phyloP scores from a whole-genome alignment of 441 rosid genomes.

The Lepidium campestre region DNA sequence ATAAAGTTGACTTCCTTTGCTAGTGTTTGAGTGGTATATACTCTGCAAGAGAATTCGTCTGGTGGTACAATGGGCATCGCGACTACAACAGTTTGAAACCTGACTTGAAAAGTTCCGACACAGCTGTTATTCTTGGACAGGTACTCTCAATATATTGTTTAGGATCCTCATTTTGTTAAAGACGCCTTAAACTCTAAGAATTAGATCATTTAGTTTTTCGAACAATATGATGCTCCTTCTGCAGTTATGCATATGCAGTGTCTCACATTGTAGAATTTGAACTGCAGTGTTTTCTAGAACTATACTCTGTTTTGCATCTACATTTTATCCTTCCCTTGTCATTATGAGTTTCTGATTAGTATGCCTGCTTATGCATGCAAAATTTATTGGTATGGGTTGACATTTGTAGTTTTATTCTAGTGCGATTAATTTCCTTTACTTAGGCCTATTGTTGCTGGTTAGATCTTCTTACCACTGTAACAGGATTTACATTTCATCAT shows the following conservation, averaged over 20 bases:
- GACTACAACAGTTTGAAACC: conserved; percentile 58
- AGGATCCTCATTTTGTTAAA: background rate
- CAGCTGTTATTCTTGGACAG: conserved; percentile 84
- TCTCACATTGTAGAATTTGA: background rate
- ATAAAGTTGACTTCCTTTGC: background rate
- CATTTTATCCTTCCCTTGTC: background rate
- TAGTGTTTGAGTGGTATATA: conserved; percentile 64
- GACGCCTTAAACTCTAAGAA: background rate
- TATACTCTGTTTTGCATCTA: background rate
- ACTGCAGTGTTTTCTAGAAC: background rate
- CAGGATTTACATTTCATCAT: background rate
- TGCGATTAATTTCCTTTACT: background rate
- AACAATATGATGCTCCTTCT: background rate
- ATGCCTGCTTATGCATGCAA: background rate
- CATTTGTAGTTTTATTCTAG: background rate
- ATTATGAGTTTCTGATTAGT: background rate
- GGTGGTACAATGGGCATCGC: conserved; percentile 98
- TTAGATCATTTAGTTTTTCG: background rate
- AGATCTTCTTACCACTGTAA: background rate
- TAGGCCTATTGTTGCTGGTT: background rate
- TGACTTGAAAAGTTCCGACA: conserved; percentile 64
- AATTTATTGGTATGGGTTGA: background rate
- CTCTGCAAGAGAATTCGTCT: conserved; percentile 93
- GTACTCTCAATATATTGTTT: conserved; percentile 29
- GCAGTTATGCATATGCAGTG: background rate